Base-by-base conservation (phyloP, 352 stramenopile genomes). In the Globisporangium abappressorium region DNA sequence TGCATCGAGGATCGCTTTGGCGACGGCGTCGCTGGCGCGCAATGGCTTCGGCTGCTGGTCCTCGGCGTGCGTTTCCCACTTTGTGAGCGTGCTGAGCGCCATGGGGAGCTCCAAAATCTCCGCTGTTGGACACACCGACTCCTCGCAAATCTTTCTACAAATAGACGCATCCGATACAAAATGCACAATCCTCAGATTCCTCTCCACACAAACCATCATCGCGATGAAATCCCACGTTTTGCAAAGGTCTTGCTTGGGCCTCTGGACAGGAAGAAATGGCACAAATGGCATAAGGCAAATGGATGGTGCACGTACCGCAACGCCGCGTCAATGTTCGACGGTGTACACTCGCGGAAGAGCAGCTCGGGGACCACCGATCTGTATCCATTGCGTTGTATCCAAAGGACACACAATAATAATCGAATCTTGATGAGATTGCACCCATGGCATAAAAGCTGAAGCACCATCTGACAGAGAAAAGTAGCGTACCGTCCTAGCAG, bases 351-450 rank as follows among this genome's bases (percentile, higher is more conserved):
- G 28, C 69, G 69, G 41, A 94, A 94, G 14, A 94, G 70, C 15
- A 92, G 54, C 66, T 94, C 84, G 11, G 85, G 84, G 28, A 94
- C 64, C n/a, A 89, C 41, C 12, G 68, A 38, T 34, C 75, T 87
- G n/a, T 4, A 57, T 36, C 54, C 65, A 64, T 26, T 26, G 24
- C 24, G 24, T 26, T 26, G 24, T 26, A 26, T 26, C 24, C 24
- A 26, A 26, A 26, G 24, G 24, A 26, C 24, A 26, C 24, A 26
- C 24, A 26, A 26, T 26, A 26, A 26, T 26, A 26, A 26, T 26
- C 24, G 24, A 49, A 49, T 49, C 43, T 51, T 22, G 15, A 6
- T 24, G 15, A 51, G 18, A 11, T 51, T 51, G 2, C 43, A 12
- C 12, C 20, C 1, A 51, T 51, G 6, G 0, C 4, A n/a, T 9